A percentile compares a stretch with the other conserved stretches of the same genome.
Conservation (phyloP, 805 yeast species). For the Wickerhamomyces tratensis region DNA sequence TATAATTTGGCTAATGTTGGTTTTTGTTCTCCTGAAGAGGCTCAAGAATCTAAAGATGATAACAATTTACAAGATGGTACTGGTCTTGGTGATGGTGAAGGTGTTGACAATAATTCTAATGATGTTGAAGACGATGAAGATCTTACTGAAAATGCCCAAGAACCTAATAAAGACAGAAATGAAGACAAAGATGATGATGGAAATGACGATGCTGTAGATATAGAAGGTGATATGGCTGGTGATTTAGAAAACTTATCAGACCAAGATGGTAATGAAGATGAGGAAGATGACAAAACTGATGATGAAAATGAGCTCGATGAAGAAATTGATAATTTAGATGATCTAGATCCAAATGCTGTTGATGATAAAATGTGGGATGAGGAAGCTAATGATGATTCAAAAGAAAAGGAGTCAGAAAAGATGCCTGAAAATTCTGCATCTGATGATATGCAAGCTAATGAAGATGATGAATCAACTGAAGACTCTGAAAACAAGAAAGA, state of each 20-base stretch:
- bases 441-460: conserved; percentile 32
- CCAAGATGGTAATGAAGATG: conserved; percentile 48
- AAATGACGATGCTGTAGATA: conserved; percentile 83
- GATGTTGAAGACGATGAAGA: conserved; percentile 92
- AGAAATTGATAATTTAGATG: conserved; percentile 82
- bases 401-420: conserved; percentile 76
- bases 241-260: conserved; percentile 71
- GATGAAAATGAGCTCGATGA: conserved; percentile 76
- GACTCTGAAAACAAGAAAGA: conserved; percentile 24
- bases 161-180: conserved; percentile 63
- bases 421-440: conserved; percentile 48
- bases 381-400: conserved; percentile 63
- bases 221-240: conserved; percentile 97
- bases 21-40: conserved; percentile 86
- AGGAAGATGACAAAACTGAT: conserved; percentile 40
- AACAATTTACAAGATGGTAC: conserved; percentile 77
- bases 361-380: conserved; percentile 99
- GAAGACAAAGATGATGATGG: conserved; percentile 61
- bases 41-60: conserved; percentile 48
- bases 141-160: conserved; percentile 58
- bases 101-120: conserved; percentile 70
- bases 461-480: conserved; percentile 24
- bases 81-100: conserved; percentile 89
- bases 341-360: conserved; percentile 86
- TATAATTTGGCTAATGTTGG: conserved; percentile 65